Evolutionary conservation across 1,284 basidiomycete genomes (phyloP).

Genomic region (Boletus sp.): DNA sequence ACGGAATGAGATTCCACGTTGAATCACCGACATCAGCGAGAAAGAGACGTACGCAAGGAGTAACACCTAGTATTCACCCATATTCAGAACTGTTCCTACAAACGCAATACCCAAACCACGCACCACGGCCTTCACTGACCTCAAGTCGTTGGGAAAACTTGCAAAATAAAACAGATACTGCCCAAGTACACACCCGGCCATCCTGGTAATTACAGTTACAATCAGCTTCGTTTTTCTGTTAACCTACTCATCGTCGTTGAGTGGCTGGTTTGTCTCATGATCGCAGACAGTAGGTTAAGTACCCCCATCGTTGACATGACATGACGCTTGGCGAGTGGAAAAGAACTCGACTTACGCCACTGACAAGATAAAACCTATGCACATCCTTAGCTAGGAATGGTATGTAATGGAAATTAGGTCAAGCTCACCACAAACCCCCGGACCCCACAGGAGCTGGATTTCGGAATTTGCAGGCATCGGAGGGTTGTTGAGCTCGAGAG

Average conservation of each 20-base stretch:
- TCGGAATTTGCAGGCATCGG: background rate
- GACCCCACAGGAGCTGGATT: background rate
- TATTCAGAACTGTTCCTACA: background rate
- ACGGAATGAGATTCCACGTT: background rate
- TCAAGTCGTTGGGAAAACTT: constrained; percentile 16
- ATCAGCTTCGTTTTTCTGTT: background rate
- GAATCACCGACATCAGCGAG: background rate
- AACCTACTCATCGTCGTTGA: background rate
- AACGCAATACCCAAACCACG: background rate
- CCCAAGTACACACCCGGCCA: background rate
- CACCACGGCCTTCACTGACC: constrained; percentile 11
- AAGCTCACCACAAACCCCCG: constrained; percentile 8
- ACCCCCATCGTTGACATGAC: background rate
- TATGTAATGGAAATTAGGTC: background rate
- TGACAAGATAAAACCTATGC: constrained; percentile 7
- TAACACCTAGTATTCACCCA: background rate
- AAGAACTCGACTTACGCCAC: constrained; percentile 4
- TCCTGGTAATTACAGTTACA: background rate
- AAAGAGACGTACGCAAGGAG: constrained; percentile 4
- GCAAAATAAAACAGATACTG: constrained; percentile 8
- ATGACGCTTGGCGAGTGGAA: background rate
- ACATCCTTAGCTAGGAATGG: background rate
- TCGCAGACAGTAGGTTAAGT: background rate
- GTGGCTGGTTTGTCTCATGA: background rate
- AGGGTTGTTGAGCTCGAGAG: background rate